These are phyloP conservation scores for Boletus tylopilopsis DNA, from an alignment of 768 basidiomycete species.

Conservation along the genomic window DNA sequence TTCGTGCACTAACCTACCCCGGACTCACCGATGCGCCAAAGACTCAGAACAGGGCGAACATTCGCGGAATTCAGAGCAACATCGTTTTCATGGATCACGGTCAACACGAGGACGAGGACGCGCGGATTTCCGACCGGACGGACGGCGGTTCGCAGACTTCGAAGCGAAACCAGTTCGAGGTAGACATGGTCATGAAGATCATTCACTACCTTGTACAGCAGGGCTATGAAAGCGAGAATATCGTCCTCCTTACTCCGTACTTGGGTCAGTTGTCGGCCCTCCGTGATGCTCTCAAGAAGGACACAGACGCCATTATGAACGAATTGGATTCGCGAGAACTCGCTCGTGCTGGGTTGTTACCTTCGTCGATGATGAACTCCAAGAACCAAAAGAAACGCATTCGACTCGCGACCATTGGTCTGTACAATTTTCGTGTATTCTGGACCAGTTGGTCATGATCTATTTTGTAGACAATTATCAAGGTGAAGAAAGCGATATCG, in stretches of 20 bases:
- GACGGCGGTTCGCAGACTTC: conserved; percentile 50
- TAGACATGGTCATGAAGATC: conserved; percentile 61
- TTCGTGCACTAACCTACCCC: conserved; percentile 62
- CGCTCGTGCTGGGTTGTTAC: conserved; percentile 50
- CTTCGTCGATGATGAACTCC: conserved; percentile 29
- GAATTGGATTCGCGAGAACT: conserved; percentile 62
- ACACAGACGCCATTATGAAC: conserved; percentile 56
- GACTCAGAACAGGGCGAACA: conserved; percentile 47
- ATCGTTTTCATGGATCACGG: conserved; percentile 59
- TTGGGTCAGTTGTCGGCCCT: conserved; percentile 60
- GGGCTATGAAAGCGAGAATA: conserved; percentile 56
- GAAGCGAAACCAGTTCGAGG: conserved; percentile 61
- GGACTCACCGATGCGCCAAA: conserved; percentile 52
- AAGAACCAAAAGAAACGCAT: conserved; percentile 43
- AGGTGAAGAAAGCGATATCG: conserved; percentile 71
- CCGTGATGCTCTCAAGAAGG: conserved; percentile 39
- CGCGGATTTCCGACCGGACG: conserved; percentile 38
- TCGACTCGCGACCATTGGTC: conserved; percentile 65
- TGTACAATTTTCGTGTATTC: conserved; percentile 1
- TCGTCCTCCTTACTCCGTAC: conserved; percentile 69
- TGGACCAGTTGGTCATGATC: background rate
- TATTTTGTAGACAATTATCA: conserved; percentile 62
- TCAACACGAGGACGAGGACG: conserved; percentile 49
- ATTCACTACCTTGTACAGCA: conserved; percentile 64
- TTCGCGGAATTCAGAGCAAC: conserved; percentile 54